Conservation (phyloP, 306 rosid species). For the Astragalus glycyphyllos region DNA sequence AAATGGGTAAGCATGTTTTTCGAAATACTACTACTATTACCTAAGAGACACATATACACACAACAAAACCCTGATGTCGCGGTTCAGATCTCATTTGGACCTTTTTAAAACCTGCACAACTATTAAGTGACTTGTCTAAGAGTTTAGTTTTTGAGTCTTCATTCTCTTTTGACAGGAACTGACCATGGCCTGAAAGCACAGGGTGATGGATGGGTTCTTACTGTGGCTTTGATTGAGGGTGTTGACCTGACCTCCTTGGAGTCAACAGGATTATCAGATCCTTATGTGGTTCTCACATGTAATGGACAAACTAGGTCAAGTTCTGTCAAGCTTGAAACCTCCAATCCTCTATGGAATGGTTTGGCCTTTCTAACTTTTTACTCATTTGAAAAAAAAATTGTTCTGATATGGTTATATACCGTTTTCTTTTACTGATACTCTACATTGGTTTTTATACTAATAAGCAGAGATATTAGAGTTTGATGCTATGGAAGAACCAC, state of each 20-base stretch:
- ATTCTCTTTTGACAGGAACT: constrained; percentile 59
- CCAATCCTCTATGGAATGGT: constrained; percentile 93
- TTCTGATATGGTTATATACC: constrained; percentile 21
- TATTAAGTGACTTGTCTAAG: not conserved
- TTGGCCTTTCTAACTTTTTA: constrained; percentile 35
- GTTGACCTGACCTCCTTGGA: constrained; percentile 67
- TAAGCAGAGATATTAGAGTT: constrained; percentile 89
- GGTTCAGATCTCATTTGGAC: no score
- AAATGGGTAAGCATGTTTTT: constrained; percentile 61
- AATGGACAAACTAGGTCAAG: constrained; percentile 90
- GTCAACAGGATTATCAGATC: constrained; percentile 66
- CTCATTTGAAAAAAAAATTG: constrained; percentile 7
- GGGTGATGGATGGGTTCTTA: constrained; percentile 93
- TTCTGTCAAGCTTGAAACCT: constrained; percentile 84
- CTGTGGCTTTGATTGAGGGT: constrained; percentile 85
- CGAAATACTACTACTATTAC: constrained; percentile 16
- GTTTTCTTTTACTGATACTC: constrained; percentile 6
- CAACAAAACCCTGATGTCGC: no score
- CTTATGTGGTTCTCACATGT: constrained; percentile 85
- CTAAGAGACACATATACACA: no score
- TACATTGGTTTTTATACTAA: constrained; percentile 16
- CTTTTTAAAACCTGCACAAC: not conserved
- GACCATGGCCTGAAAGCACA: constrained; percentile 85
- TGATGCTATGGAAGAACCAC: constrained; percentile 97
- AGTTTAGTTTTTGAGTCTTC: constrained; percentile 26